Conservation (phyloP, 306 rosid genomes). For the Lotus japonicus region DNA sequence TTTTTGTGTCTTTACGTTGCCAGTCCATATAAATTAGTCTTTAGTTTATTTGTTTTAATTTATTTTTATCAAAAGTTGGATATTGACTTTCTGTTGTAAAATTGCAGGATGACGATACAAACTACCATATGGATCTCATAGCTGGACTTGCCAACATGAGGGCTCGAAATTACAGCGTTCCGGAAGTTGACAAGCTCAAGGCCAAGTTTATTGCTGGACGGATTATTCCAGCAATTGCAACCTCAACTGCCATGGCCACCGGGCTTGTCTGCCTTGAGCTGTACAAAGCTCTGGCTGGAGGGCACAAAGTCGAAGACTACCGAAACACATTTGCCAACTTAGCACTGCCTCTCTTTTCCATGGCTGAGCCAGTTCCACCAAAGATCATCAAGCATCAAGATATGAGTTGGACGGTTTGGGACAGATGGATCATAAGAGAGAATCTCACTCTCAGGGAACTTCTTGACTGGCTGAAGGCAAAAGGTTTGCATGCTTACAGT, state of each 20-base stretch:
- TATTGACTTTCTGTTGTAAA: not conserved
- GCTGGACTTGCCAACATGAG: slow-evolving; percentile 99
- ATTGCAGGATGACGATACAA: slow-evolving; percentile 93
- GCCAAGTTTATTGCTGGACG: slow-evolving; percentile 96
- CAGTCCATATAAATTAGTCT: too few species aligned
- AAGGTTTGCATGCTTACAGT: slow-evolving; percentile 80
- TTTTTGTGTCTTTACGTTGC: too few species aligned
- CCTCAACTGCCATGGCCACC: slow-evolving; percentile 96
- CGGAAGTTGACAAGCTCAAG: slow-evolving; percentile 94
- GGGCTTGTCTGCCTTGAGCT: slow-evolving; percentile 95
- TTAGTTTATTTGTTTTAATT: not conserved
- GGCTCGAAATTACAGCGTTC: slow-evolving; percentile 90
- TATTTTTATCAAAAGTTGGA: not conserved
- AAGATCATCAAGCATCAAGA: slow-evolving; percentile 79
- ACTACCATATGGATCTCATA: slow-evolving; percentile 88
- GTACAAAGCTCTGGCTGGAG: slow-evolving; percentile 76
- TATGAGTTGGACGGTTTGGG: slow-evolving; percentile 98
- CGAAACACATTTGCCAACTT: slow-evolving; percentile 93
- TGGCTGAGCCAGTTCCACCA: slow-evolving; percentile 95
- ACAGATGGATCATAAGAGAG: slow-evolving; percentile 77
- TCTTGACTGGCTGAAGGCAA: slow-evolving; percentile 74
- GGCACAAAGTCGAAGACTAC: slow-evolving; percentile 80
- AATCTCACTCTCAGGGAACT: slow-evolving; percentile 88
- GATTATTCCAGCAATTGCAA: slow-evolving; percentile 97
- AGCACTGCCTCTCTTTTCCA: slow-evolving; percentile 85